Conservation (phyloP, 306 rosid species). For the Castanea sativa region DNA sequence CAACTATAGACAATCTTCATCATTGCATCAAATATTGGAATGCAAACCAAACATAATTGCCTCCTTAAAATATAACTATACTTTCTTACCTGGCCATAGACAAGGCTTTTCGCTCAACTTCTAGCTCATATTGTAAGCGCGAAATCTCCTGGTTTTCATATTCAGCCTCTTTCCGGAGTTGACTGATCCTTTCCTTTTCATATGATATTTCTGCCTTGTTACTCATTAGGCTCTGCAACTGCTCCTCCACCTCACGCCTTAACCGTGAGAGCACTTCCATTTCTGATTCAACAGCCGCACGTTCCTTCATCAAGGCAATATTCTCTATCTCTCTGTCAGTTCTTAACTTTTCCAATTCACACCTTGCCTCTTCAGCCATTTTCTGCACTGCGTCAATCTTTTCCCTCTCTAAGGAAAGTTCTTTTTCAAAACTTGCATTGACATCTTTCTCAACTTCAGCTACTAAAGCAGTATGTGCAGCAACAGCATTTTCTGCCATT, state of each 20-base stretch:
- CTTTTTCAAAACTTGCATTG: constrained; percentile 75
- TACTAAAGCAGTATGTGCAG: constrained; percentile 88
- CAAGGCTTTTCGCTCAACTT: constrained; percentile 95
- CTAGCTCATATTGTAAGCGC: constrained; percentile 88
- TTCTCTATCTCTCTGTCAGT: constrained; percentile 64
- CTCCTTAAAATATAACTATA: constrained; percentile 2
- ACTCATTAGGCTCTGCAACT: constrained; percentile 68
- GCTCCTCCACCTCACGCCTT: constrained; percentile 85
- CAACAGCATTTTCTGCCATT: constrained; percentile 90
- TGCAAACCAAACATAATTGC: constrained; percentile 12
- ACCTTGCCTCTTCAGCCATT: constrained; percentile 88
- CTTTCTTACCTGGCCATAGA: constrained; percentile 92
- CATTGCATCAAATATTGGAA: constrained; percentile 9
- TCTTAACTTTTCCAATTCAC: constrained; percentile 76
- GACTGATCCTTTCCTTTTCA: constrained; percentile 77
- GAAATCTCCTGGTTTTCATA: constrained; percentile 72
- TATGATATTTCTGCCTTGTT: constrained; percentile 72
- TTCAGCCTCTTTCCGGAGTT: constrained; percentile 84
- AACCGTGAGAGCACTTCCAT: constrained; percentile 79
- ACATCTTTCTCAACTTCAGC: constrained; percentile 94
- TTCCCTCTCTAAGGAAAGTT: constrained; percentile 78
- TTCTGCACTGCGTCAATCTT: constrained; percentile 75
- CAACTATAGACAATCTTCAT: constrained; percentile 5
- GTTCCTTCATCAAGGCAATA: constrained; percentile 66
- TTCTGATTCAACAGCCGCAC: constrained; percentile 77